Evolutionary conservation across 2,329 filamentous ascomycete genomes (phyloP).

Genomic region (Coniella lustricola): DNA sequence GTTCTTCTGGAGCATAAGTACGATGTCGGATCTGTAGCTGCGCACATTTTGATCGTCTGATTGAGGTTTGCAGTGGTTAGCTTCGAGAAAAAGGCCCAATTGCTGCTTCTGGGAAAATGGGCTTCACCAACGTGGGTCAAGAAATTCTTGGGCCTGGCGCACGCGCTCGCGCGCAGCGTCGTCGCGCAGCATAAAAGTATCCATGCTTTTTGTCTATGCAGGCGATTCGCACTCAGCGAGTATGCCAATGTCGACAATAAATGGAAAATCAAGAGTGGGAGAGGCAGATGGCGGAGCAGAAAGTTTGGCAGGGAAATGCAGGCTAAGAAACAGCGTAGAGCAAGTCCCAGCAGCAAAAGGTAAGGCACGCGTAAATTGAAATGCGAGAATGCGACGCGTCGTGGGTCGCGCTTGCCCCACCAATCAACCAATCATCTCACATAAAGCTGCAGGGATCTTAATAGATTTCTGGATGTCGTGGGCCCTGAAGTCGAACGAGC

Average conservation of each 20-base stretch:
- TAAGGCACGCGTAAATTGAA: constrained; percentile 2
- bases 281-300: not conserved
- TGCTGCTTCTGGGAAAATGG: not conserved
- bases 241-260: not conserved
- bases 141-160: constrained; percentile 82
- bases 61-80: not conserved
- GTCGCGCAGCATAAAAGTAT: constrained; percentile 70
- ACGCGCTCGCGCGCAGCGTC: constrained; percentile 78
- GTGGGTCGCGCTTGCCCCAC: not conserved
- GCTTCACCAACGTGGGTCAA: constrained; percentile 71
- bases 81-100: too few species aligned
- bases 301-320: not conserved
- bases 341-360: not conserved
- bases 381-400: constrained; percentile 1
- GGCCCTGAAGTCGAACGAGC: not conserved
- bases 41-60: constrained; percentile 46
- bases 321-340: not conserved
- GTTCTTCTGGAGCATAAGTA: constrained; percentile 65
- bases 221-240: not conserved
- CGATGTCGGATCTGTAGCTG: constrained; percentile 86
- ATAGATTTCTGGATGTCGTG: not conserved
- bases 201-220: constrained; percentile 45
- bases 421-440: constrained; percentile 1
- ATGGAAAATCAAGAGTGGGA: not conserved
- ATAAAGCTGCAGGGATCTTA: constrained; percentile 5